A percentile compares a stretch with the other conserved stretches of the same genome.
phyloP scores from a whole-genome alignment of 108 stramenopile genomes.

The Skeletonema menzelii region DNA sequence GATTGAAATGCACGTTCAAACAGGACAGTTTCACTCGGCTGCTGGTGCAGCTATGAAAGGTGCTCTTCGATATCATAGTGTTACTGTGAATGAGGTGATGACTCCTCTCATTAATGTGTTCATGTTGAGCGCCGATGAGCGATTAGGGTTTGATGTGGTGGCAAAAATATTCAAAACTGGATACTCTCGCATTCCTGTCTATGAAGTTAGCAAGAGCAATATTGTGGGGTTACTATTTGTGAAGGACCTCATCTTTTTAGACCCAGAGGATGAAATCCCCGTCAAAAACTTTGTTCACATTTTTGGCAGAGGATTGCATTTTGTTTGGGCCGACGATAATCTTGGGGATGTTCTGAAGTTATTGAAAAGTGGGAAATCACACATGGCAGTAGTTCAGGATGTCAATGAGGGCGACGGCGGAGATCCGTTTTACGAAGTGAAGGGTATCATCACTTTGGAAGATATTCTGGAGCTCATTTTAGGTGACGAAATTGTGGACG shows the following conservation, averaged over 20 bases:
- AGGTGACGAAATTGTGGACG: slow-evolving; percentile 98
- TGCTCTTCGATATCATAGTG: slow-evolving; percentile 88
- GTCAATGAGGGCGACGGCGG: slow-evolving; percentile 71
- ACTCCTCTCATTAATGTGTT: slow-evolving; percentile 91
- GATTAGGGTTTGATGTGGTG: slow-evolving; percentile 91
- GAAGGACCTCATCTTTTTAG: slow-evolving; percentile 98
- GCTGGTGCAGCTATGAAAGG: slow-evolving; percentile 94
- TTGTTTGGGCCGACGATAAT: slow-evolving; percentile 86
- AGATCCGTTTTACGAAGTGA: slow-evolving; percentile 93
- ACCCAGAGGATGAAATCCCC: slow-evolving; percentile 93
- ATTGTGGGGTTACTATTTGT: slow-evolving; percentile 95
- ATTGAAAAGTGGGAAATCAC: slow-evolving; percentile 87
- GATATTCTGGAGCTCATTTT: slow-evolving; percentile 94
- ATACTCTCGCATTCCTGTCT: slow-evolving; percentile 92
- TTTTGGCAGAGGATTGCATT: slow-evolving; percentile 88
- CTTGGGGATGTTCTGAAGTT: slow-evolving; percentile 90
- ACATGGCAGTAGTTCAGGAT: slow-evolving; percentile 95
- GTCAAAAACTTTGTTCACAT: slow-evolving; percentile 89
- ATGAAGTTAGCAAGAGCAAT: slow-evolving; percentile 83
- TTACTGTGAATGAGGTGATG: slow-evolving; percentile 91
- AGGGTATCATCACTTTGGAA: slow-evolving; percentile 98
- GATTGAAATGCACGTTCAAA: slow-evolving; percentile 89
- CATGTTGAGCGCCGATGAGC: slow-evolving; percentile 90
- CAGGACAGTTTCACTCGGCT: slow-evolving; percentile 83
- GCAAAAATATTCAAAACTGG: slow-evolving; percentile 96